Base-by-base conservation (phyloP, 2,329 filamentous ascomycete species). In the Aspergillus sp. region DNA sequence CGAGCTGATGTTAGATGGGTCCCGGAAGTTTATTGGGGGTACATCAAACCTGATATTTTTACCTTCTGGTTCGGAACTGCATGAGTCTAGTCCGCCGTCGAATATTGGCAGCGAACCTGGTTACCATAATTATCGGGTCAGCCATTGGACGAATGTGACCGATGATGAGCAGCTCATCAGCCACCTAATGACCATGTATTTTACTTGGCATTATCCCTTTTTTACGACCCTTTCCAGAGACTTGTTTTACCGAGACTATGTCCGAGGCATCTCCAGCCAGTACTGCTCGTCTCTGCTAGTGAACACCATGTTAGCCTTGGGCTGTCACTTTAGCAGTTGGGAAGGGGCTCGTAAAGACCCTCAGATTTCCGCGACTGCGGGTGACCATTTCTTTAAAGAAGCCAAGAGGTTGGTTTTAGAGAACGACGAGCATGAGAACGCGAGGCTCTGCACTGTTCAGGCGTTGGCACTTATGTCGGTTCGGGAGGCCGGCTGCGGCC, bases 101-200 rank as follows among this genome's bases (percentile, higher is more conserved):
- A 19, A 19, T 19, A 19, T 68, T 8, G 71, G 73, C 19, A 55
- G 70, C 0, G 68, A 73, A 5, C 68, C 72, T 33, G 73, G 75
- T 47, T 63, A 68, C 10, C 69, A 74, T 12, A 72, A 77, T 51
- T 79, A 91, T 51, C 83, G 88, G 3, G 76, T 93, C 45, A 82
- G 81, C 19, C 90, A 85, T 45, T 98, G 93, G 93, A 94, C 91
- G 0, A 80, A 76, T 10, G 88, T 95, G 41, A 95, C 88, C 1
- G 75, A 81, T 43, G 88, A 96, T 63, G 76, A 82, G 27, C 79
- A 85, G 45, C 75, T 95, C 41, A 82, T 96, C 56, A 79, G 83
- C 10, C 91, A 96, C 66, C 79, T 98, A 12, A 81, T 98, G 62
- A 91, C 90, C 60, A 90, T 97, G 87, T 98, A 98, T 69, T 97